Evolutionary conservation across 2,329 filamentous ascomycete species (phyloP), one percentile per base, ranked within the genome.

Genomic region (Orbilia ellipsospora): DNA sequence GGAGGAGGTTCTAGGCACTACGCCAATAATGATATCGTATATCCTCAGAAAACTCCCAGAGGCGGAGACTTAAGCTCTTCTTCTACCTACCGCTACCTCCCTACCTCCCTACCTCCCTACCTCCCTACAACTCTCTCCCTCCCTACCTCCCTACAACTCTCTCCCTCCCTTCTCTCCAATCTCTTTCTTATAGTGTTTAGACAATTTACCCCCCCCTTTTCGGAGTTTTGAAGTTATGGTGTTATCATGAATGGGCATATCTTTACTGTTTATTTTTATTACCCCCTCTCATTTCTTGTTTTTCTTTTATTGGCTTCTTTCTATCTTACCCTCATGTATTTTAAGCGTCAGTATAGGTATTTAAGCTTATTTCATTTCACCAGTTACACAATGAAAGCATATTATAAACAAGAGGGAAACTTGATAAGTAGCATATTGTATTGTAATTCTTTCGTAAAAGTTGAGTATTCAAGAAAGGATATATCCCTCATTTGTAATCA

Each of bases 1-100:
- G 3, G 72, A 69, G 36, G 64, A 75, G 44, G 72, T 75, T 2
- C 44, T 69, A 4, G 72, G 64, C 16, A 64, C 64, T 48, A 75
- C 72, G 40, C 64, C 72, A 51, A 75, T 69, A 60, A 75, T 75
- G 72, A 50, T 75, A 2, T 75, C 72, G 48, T 75, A 75, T 36
- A 75, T 75, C 36, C 64, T 75, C 1, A 54, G 72, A 61, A 75
- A 75, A 40, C 64, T 75, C 13, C 72, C 72, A 4, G 72, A 75
- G 45, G 23, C 54, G 10, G 72, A 75, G 16, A 13, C 18, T 45
- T 75, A 23, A 15, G 3, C 20, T 1, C 50, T 44, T 12, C 16
- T 20, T 44, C 28, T 1, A 6, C 45, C 40, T 12, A 10, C 18
- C 18, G 18, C 44, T n/a, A 23, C 26, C 12, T 23, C 48, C 8